Evolutionary conservation across 2,329 filamentous ascomycete species (phyloP).

Genomic region (Orbilia brochopaga): DNA sequence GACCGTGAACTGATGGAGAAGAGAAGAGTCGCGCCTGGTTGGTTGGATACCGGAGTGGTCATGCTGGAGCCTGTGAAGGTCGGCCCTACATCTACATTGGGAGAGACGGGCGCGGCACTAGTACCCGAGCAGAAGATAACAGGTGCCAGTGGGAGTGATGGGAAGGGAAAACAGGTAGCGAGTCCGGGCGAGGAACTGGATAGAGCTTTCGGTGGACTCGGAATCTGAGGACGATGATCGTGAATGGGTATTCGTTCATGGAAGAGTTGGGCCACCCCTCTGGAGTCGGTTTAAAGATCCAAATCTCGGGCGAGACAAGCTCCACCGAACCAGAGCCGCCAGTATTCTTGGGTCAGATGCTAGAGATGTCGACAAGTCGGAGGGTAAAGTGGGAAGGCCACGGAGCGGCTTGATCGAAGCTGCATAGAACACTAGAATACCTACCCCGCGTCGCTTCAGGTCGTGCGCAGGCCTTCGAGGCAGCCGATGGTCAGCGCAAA

Average conservation of each 20-base stretch:
- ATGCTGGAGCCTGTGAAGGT: constrained; percentile 64
- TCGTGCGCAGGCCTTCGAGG: too few species aligned
- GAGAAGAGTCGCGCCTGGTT: constrained; percentile 77
- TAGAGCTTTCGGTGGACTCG: constrained; percentile 65
- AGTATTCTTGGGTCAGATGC: too few species aligned
- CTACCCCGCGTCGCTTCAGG: too few species aligned
- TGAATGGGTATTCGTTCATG: neutral
- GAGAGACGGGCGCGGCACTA: neutral
- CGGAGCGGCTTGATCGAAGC: too few species aligned
- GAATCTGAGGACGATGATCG: constrained; percentile 26
- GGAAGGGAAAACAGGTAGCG: constrained; percentile 57
- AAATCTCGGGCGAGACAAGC: too few species aligned
- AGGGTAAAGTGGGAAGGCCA: too few species aligned
- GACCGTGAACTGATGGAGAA: constrained; percentile 71
- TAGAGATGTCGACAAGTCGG: too few species aligned
- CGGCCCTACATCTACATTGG: constrained; percentile 51
- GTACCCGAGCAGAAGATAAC: constrained; percentile 43
- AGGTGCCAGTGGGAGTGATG: constrained; percentile 56
- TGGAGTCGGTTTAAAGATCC: too few species aligned
- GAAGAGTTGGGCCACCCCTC: neutral
- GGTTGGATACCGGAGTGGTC: constrained; percentile 75
- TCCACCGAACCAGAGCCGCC: too few species aligned
- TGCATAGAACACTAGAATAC: too few species aligned
- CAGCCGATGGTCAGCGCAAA: too few species aligned
- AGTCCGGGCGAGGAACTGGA: constrained; percentile 64